Conservation (phyloP, 2,329 filamentous ascomycete species). For the Lomentospora prolificans region DNA sequence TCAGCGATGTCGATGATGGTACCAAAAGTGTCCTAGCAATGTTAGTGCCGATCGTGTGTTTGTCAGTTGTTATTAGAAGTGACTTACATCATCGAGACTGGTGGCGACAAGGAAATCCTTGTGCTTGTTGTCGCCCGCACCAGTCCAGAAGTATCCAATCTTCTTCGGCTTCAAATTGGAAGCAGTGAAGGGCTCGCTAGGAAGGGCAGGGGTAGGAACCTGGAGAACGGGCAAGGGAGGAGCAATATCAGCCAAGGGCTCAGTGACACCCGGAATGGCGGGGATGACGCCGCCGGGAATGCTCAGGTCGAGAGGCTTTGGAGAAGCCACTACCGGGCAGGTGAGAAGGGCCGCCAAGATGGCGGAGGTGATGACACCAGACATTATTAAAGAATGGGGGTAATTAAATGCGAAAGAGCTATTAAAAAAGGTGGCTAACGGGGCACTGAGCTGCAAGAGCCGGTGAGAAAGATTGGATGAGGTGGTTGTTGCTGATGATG, state of each 20-base stretch:
- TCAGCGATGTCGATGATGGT: constrained; percentile 47
- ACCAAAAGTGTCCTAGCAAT: constrained; percentile 53
- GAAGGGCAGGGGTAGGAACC: constrained; percentile 47
- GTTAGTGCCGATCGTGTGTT: too few relatives aligned
- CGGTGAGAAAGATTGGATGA: not conserved
- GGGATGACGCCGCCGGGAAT: constrained; percentile 43
- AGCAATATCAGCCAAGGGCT: constrained; percentile 37
- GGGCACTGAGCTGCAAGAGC: not conserved
- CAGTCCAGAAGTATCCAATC: constrained; percentile 57
- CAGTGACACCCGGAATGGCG: constrained; percentile 47
- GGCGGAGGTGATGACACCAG: not conserved
- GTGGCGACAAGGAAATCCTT: constrained; percentile 49
- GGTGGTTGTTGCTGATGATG: not conserved
- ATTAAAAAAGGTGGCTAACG: not conserved
- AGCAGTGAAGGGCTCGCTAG: constrained; percentile 39
- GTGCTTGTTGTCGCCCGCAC: constrained; percentile 48
- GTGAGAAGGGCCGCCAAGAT: constrained; percentile 3
- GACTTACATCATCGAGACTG: constrained; percentile 44
- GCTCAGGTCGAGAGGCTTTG: constrained; percentile 21
- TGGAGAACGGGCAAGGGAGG: constrained; percentile 50
- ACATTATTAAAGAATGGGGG: not conserved
- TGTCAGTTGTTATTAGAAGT: not conserved
- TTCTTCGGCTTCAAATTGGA: constrained; percentile 54
- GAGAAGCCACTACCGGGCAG: constrained; percentile 12
- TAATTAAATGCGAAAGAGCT: not conserved